Conservation (phyloP, 805 yeast genomes). For the Wickerhamiella australiensis region DNA sequence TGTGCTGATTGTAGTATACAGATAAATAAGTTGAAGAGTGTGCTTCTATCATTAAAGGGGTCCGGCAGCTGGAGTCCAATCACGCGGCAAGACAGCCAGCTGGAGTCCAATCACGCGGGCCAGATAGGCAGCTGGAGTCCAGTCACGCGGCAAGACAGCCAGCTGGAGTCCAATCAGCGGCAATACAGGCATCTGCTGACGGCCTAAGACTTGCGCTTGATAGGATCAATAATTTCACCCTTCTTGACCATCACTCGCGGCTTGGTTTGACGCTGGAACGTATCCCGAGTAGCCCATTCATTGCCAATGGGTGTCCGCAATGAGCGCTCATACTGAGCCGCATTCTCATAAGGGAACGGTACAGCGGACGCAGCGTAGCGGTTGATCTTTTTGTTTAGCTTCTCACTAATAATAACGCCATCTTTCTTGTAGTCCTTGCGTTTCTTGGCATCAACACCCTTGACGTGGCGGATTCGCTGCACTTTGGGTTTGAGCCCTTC, state of each 20-base stretch:
- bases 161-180: no score
- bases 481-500: conserved; percentile 39
- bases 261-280: conserved; percentile 79
- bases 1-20: background rate
- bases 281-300: conserved; percentile 84
- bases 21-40: background rate
- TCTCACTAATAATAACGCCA: conserved; percentile 83
- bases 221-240: conserved; percentile 83
- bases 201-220: conserved; percentile 32
- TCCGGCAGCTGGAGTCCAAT: no score
- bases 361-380: conserved; percentile 83
- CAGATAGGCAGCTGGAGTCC: no score
- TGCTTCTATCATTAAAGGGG: no score
- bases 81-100: no score
- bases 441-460: conserved; percentile 64
- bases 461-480: conserved; percentile 54
- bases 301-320: conserved; percentile 93
- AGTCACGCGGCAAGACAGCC: no score
- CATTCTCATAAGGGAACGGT: conserved; percentile 86
- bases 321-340: conserved; percentile 90
- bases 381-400: conserved; percentile 65
- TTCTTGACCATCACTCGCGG: conserved; percentile 79
- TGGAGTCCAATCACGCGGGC: no score
- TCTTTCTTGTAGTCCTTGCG: conserved; percentile 67
- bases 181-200: no score